Evolutionary conservation across 2,329 filamentous ascomycete genomes (phyloP).

Genomic region (Didymella lethalis): DNA sequence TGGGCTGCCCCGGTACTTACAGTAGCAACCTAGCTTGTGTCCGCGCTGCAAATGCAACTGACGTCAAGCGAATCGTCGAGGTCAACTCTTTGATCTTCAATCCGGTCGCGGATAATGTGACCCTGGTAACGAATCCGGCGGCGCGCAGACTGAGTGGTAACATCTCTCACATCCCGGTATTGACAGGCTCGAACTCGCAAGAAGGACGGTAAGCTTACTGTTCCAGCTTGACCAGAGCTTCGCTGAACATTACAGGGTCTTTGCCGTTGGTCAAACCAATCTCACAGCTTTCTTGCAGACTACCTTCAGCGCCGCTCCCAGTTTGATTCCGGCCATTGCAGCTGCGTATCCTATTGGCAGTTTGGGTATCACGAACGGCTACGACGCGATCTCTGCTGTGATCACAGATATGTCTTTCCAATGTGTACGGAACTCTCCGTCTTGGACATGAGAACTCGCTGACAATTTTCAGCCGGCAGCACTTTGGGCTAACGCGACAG

Average conservation of each 20-base stretch:
- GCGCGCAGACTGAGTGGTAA: conserved; percentile 28
- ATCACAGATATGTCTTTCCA: conserved; percentile 30
- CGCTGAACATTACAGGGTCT: conserved; percentile 24
- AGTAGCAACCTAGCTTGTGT: conserved; percentile 36
- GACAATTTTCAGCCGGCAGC: conserved; percentile 23
- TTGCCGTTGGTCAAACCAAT: conserved; percentile 29
- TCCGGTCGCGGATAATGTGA: conserved; percentile 35
- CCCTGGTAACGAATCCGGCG: conserved; percentile 29
- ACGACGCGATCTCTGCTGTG: conserved; percentile 31
- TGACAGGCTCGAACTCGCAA: conserved; percentile 37
- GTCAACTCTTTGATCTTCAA: conserved; percentile 31
- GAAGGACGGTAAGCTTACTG: conserved; percentile 31
- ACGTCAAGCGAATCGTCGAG: conserved; percentile 32
- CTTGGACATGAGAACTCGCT: background rate
- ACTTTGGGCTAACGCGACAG: conserved; percentile 35
- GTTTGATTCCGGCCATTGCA: conserved; percentile 26
- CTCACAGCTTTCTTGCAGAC: conserved; percentile 29
- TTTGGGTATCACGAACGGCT: conserved; percentile 23
- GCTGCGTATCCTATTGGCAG: conserved; percentile 35
- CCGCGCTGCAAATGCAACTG: conserved; percentile 26
- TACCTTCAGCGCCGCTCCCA: conserved; percentile 21
- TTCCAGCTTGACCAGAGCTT: background rate
- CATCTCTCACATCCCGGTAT: conserved; percentile 39
- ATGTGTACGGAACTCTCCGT: conserved; percentile 20
- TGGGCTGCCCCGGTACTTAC: conserved; percentile 33